Percentiles rank a stretch among this genome's conserved stretches.
Conservation (phyloP, 208 protist species). For the Angomonas ambiguus region DNA sequence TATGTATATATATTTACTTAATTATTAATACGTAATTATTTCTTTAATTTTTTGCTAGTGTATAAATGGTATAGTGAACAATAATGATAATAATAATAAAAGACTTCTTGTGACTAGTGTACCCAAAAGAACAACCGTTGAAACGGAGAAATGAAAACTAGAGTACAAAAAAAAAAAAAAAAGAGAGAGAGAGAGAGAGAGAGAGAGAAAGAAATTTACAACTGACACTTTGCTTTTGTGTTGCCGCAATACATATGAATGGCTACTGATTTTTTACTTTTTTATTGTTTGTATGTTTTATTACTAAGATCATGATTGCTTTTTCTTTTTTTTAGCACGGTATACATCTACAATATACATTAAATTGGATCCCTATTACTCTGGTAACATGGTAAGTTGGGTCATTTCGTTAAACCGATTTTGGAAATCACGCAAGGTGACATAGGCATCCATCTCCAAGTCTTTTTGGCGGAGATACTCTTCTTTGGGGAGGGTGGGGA, state of each 20-base stretch:
- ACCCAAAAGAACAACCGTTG: no score
- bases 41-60: conserved; percentile 6
- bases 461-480: conserved; percentile 58
- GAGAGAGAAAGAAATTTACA: conserved; percentile 3
- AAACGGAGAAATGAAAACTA: conserved; percentile 14
- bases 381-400: conserved; percentile 32
- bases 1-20: background rate
- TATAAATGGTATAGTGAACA: background rate
- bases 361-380: conserved; percentile 9
- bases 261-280: background rate
- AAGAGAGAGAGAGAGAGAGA: background rate
- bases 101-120: no score
- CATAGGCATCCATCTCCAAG: conserved; percentile 31
- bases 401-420: conserved; percentile 72
- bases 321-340: background rate
- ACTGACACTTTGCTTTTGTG: conserved; percentile 4
- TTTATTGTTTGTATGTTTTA: conserved; percentile 2
- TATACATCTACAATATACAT: background rate
- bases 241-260: conserved; percentile 6
- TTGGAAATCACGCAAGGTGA: conserved; percentile 75
- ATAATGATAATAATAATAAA: background rate
- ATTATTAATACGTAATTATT: no score
- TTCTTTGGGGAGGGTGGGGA: conserved; percentile 56
- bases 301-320: background rate
- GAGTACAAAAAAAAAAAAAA: conserved; percentile 14